phyloP scores from a whole-genome alignment of 148 eudicot species.

The Nepenthes gracilis region DNA sequence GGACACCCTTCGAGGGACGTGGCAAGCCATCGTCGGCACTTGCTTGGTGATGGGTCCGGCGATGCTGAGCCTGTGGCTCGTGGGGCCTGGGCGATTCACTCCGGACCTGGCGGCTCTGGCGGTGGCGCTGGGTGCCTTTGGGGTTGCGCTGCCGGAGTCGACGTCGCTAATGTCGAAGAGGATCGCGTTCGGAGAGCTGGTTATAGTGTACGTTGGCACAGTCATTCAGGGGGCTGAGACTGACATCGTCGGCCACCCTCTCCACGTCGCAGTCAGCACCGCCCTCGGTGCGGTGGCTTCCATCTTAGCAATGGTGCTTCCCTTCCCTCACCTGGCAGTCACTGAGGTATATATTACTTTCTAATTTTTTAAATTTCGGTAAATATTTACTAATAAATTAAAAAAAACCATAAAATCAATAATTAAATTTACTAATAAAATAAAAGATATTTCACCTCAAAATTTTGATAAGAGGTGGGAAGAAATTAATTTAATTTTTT shows the following conservation, averaged over 20 bases:
- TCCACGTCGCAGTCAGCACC: constrained; percentile 39
- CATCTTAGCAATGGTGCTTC: constrained; percentile 32
- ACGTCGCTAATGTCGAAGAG: constrained; percentile 25
- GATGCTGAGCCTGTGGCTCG: constrained; percentile 21
- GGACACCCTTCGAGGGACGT: constrained; percentile 23
- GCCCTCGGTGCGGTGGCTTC: constrained; percentile 41
- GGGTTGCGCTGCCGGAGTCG: constrained; percentile 32
- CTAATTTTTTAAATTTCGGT: no score
- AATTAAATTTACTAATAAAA: no score
- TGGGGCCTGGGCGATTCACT: constrained; percentile 14
- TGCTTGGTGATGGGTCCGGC: constrained; percentile 30
- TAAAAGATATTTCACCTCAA: no score
- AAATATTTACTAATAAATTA: no score
- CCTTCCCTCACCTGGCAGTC: constrained; percentile 33
- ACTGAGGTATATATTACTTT: constrained; percentile 20
- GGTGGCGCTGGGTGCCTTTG: constrained; percentile 22
- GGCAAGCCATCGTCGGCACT: constrained; percentile 39
- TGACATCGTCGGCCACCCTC: constrained; percentile 23
- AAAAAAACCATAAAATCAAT: no score
- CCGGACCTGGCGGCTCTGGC: constrained; percentile 14
- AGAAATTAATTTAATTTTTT: no score
- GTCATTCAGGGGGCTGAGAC: constrained; percentile 11
- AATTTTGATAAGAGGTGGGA: no score
- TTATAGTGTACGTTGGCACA: constrained; percentile 37
- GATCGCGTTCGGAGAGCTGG: constrained; percentile 45